These are phyloP conservation scores for Penicillium silybi DNA, from an alignment of 495 filamentous ascomycete genomes.

Conservation along the genomic window DNA sequence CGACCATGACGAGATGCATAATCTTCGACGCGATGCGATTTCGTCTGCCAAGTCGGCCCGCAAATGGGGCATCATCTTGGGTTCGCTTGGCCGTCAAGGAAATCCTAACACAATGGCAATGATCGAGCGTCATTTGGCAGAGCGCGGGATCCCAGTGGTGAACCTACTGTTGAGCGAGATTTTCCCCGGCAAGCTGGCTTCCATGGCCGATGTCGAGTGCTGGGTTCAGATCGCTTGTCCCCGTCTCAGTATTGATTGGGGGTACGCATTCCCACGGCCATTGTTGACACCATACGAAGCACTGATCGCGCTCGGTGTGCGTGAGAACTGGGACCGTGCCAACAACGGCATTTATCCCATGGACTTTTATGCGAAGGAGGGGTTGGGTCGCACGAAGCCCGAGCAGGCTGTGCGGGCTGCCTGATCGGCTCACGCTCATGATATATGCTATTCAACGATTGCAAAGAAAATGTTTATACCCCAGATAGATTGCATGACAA, in stretches of 20 bases:
- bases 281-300: conserved; percentile 94
- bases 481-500: conserved; percentile 14
- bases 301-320: conserved; percentile 74
- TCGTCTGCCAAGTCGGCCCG: conserved; percentile 63
- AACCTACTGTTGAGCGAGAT: conserved; percentile 88
- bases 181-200: conserved; percentile 87
- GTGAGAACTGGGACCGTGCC: conserved; percentile 66
- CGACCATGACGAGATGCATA: conserved; percentile 84
- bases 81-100: conserved; percentile 86
- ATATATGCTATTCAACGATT: not conserved
- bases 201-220: conserved; percentile 90
- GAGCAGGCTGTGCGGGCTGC: conserved; percentile 27
- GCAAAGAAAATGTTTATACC: conserved; percentile 14
- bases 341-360: conserved; percentile 84
- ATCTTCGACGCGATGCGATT: conserved; percentile 74
- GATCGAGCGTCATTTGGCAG: conserved; percentile 70
- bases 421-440: conserved; percentile 1
- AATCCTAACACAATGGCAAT: conserved; percentile 88
- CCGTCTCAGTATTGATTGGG: conserved; percentile 94
- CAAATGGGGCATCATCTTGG: conserved; percentile 94
- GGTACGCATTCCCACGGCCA: conserved; percentile 88
- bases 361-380: conserved; percentile 96
- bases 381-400: conserved; percentile 73
- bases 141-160: conserved; percentile 69
- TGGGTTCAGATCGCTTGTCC: conserved; percentile 99